Conservation (phyloP, 2,329 filamentous ascomycete species). For the Scortechinia acanthostroma region DNA sequence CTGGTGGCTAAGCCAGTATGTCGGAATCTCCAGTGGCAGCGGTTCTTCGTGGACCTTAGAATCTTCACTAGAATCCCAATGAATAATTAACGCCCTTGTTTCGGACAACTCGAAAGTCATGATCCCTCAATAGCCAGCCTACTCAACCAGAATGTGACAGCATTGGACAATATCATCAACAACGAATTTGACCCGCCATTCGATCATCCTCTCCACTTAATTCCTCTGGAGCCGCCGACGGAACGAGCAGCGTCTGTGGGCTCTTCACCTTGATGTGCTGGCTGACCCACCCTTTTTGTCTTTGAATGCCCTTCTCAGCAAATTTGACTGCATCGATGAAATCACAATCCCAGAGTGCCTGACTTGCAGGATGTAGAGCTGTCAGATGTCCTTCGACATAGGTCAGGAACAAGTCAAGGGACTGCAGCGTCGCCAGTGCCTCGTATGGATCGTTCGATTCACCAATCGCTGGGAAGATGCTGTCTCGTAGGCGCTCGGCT, state of each 20-base stretch:
- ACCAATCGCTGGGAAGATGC: conserved; percentile 13
- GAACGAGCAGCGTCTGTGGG: conserved; percentile 24
- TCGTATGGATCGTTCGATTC: conserved; percentile 8
- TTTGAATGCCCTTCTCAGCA: conserved; percentile 9
- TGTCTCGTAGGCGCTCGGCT: conserved; percentile 12
- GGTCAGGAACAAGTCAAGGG: conserved; percentile 18
- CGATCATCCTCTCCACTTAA: too few relatives aligned
- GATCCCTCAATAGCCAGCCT: too few relatives aligned
- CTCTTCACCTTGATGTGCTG: conserved; percentile 20
- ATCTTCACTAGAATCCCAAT: too few relatives aligned
- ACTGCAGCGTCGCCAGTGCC: conserved; percentile 16
- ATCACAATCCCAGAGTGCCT: conserved; percentile 22
- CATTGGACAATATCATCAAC: too few relatives aligned
- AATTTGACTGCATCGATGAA: conserved; percentile 15
- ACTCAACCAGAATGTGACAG: too few relatives aligned
- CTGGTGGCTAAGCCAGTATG: too few relatives aligned
- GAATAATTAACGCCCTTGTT: too few relatives aligned
- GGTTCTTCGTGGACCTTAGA: too few relatives aligned
- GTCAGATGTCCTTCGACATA: conserved; percentile 17
- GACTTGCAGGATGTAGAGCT: conserved; percentile 17
- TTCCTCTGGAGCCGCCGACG: conserved; percentile 5
- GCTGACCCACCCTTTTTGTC: conserved; percentile 19
- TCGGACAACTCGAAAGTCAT: too few relatives aligned
- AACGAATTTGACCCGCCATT: too few relatives aligned
- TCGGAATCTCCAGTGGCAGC: too few relatives aligned